These are phyloP conservation scores for Stephania yunnanensis DNA, from an alignment of 164 flowering plant genomes.

Conservation along the genomic window DNA sequence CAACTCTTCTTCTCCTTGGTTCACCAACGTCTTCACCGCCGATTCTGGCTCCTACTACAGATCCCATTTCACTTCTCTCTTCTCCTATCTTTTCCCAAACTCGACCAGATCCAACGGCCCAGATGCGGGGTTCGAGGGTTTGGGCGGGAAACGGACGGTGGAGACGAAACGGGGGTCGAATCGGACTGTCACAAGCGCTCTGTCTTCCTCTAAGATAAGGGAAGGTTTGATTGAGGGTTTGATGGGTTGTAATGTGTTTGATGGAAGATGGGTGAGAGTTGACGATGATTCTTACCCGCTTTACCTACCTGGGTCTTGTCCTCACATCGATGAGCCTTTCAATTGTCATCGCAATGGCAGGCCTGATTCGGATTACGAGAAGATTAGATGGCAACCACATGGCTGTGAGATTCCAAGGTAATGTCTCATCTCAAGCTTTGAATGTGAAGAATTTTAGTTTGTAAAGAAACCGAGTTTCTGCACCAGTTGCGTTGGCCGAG, in stretches of 20 bases:
- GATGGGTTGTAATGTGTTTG: slow-evolving; percentile 62
- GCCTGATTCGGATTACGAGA: slow-evolving; percentile 57
- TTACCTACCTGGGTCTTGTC: slow-evolving; percentile 76
- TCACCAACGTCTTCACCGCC: slow-evolving; percentile 37
- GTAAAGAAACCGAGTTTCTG: too few species aligned
- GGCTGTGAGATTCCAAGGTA: slow-evolving; percentile 85
- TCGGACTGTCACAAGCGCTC: not conserved
- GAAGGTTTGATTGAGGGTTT: slow-evolving; percentile 26
- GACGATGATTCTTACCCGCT: slow-evolving; percentile 85
- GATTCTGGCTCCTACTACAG: slow-evolving; percentile 15
- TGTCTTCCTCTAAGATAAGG: not conserved
- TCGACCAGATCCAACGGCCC: slow-evolving; percentile 28
- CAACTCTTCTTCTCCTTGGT: slow-evolving; percentile 55
- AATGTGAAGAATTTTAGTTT: not conserved
- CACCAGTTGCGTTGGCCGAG: too few species aligned
- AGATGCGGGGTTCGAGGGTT: not conserved
- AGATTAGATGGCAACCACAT: slow-evolving; percentile 81
- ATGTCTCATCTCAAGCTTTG: not conserved
- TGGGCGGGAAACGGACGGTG: not conserved
- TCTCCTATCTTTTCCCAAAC: slow-evolving; percentile 54
- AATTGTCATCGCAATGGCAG: slow-evolving; percentile 73
- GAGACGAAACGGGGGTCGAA: not conserved
- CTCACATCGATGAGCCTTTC: slow-evolving; percentile 74
- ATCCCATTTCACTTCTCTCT: slow-evolving; percentile 48
- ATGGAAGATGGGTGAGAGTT: slow-evolving; percentile 85